Evolutionary conservation across 768 basidiomycete species (phyloP), one percentile per base, ranked within the genome.

Genomic region (Pleurotus platypus): DNA sequence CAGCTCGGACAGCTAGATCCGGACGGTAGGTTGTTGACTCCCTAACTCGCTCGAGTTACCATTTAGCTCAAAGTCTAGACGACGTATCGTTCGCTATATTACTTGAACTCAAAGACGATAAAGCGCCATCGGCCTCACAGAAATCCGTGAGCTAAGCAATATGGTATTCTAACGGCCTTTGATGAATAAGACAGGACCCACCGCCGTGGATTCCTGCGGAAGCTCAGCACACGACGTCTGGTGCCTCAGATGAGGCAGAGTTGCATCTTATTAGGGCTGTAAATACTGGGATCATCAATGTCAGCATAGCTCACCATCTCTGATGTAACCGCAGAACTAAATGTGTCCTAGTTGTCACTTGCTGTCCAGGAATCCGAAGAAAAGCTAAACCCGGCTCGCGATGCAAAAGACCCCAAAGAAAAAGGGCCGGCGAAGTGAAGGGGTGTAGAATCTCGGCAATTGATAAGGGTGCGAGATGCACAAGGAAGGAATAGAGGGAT

Each of bases 261-360:
- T 71, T 90, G 15, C 85, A 89, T 62, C 78, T 92, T 74, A 71
- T 94, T 54, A 79, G 91, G 20, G 87, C 87, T 11, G 89, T 93
- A 5, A 89, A 92, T 62, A 93, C 91, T 1, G 91, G 91, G 2
- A 82, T 94, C 45, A 81, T 94, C 51, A 90, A 87, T 66, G 92
- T 86, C 66, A 64, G 82, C 63, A 30, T 27, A 20, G n/a, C 57
- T 6, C 13, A 37, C 5, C 26, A 16, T 43, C 24, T 24, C 16
- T 43, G 20, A 15, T 5, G 20, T 16, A 1, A 58, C 5, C 35
- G 26, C 16, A 16, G 49, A 38, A 40, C 20, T 47, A 11, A 55
- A 46, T 22, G 49, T 38, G 57, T 22, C 49, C 26, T 56, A 92
- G 90, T 70, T 92, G 42, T 86, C 90, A 16, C 73, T 92, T 1